Evolutionary conservation across 2,329 filamentous ascomycete genomes (phyloP), one percentile per base, ranked within the genome.

Genomic region (Neonectria ditissima): DNA sequence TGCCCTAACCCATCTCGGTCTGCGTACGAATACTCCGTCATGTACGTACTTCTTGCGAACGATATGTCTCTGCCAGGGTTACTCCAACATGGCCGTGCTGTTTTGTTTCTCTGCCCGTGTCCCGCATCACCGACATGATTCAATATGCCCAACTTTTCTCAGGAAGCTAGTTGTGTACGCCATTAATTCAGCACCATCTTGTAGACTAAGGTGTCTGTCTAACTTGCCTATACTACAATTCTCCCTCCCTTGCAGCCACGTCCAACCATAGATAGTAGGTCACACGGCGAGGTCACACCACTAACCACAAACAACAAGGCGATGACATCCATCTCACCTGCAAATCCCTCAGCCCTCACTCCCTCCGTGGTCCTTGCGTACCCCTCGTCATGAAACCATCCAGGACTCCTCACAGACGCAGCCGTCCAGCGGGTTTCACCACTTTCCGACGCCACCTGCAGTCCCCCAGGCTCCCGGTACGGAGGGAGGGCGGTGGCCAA

Each of bases 351-450:
- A 67, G 54, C 50, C 55, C 50, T 59, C 48, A 62, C 53, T 20
- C 18, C 28, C 41, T 43, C 44, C 48, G 44, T 34, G 34, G 65
- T 59, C 63, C 62, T 62, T 69, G 65, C 50, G 58, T 43, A n/a
- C 22, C 43, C 43, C 55, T 58, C 63, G 48, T 58, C 63, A 48
- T 71, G 70, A 71, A 72, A 69, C 66, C 39, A 48, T 58, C 47
- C 59, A 64, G 45, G 66, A 69, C 55, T 60, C 65, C 45, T 55
- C 45, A 22, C 37, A 37, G 30, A 28, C 37, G 45, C 62, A 48
- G 52, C 48, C 62, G n/a, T 57, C 45, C 59, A 54, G 63, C 57
- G 59, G 69, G 34, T 72, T 73, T 73, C 70, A 73, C 48, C 55
- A 60, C 59, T 47, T 60, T 47, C 37, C 39, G 44, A 20, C 26